Base-by-base conservation (phyloP, 169 alveolate genomes). In the Plasmodium knowlesi region DNA sequence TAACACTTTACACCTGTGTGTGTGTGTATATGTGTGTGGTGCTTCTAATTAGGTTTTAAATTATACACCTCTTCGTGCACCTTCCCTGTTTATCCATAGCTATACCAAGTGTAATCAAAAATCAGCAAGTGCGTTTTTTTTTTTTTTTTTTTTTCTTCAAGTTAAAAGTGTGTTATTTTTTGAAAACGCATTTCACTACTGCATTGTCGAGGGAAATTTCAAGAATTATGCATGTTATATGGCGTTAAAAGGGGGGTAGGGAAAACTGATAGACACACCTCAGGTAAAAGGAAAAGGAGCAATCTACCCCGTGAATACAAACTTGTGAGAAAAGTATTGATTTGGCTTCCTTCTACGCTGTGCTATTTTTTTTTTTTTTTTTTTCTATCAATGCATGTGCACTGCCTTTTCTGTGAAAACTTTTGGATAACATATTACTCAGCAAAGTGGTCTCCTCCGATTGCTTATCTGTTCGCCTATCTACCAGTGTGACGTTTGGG, bases 151-250 rank as follows among this genome's bases (percentile, higher is more conserved):
- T 32, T 67, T 83, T 83, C 39, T 83, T 83, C 32, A 53, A 76
- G 57, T 28, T 76, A 28, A 57, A 37, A 32, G 67, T 83, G 28
- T 83, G 41, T 37, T 57, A 83, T 57, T 83, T 57, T 83, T 25
- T 39, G 61, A 37, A 80, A 39, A 16, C 76, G 67, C 74, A n/a
- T 81, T 81, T 50, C 86, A 81, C 50, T 81, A 81, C 30, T 81
- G 53, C 84, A 39, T 19, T 39, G 53, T 39, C 16, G 22, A n/a
- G 71, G 84, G 14, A n/a, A 37, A 39, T 6, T 70, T 78, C 53
- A 32, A 37, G n/a, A 39, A 9, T 78, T 67, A 1, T 67, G 37
- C 76, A 67, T 67, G n/a, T 67, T 67, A 32, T n/a, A 78, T 14
- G 50, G 61, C 19, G 84, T 19, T 78, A 78, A 39, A 37, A 78